These are phyloP conservation scores for Setaria viridis DNA, from an alignment of 202 grass and related monocot species.

Conservation along the genomic window DNA sequence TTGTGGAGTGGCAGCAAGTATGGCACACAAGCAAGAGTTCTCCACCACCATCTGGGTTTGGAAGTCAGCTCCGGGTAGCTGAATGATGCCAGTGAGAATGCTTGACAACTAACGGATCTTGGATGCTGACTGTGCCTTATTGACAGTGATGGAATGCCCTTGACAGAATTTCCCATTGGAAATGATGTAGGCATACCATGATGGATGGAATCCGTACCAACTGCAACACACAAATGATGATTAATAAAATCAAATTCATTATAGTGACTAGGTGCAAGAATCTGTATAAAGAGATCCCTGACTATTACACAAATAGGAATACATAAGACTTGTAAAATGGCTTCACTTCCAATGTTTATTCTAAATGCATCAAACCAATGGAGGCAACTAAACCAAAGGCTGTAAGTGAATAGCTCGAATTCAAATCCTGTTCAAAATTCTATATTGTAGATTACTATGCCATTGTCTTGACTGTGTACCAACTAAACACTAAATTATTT, in stretches of 20 bases:
- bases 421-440: not conserved
- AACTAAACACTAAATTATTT: not conserved
- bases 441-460: conserved; percentile 6
- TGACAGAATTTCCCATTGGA: conserved; percentile 18
- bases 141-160: conserved; percentile 24
- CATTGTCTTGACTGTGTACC: not conserved
- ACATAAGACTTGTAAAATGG: not conserved
- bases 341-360: not conserved
- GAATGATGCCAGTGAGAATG: conserved; percentile 58
- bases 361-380: not conserved
- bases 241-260: conserved; percentile 17
- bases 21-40: conserved; percentile 70
- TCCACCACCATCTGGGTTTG: conserved; percentile 85
- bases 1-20: conserved; percentile 86
- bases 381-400: not conserved
- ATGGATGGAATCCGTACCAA: not conserved
- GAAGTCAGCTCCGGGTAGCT: conserved; percentile 70
- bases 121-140: conserved; percentile 11
- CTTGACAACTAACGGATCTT: conserved; percentile 45
- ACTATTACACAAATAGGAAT: not conserved
- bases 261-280: not conserved
- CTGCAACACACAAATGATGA: conserved; percentile 16
- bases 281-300: not conserved
- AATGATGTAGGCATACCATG: conserved; percentile 18
- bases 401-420: not conserved